These are phyloP conservation scores for Didymellaceae sp. DNA, from an alignment of 2,329 filamentous ascomycete species.

Conservation along the genomic window DNA sequence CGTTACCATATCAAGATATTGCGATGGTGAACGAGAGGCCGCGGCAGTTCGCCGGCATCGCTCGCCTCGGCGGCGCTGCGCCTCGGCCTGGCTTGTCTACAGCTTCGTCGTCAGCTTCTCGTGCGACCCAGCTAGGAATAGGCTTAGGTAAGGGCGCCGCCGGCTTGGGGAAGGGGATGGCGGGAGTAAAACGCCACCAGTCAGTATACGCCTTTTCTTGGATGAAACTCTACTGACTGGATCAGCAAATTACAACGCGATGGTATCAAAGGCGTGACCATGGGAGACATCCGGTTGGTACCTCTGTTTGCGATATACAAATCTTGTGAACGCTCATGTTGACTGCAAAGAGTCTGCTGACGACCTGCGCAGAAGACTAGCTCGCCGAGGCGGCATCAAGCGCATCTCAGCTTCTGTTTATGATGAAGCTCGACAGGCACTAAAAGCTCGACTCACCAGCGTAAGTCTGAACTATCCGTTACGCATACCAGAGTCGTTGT, in stretches of 20 bases:
- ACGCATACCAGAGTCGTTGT: not conserved
- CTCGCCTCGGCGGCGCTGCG: slow-evolving; percentile 13
- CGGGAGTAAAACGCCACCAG: slow-evolving; percentile 35
- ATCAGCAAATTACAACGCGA: slow-evolving; percentile 42
- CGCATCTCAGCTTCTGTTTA: slow-evolving; percentile 72
- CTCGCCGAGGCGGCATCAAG: slow-evolving; percentile 78
- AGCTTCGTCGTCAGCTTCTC: slow-evolving; percentile 9
- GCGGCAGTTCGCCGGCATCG: slow-evolving; percentile 13
- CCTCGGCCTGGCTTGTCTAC: slow-evolving; percentile 6
- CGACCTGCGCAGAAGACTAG: slow-evolving; percentile 61
- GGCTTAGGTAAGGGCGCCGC: slow-evolving; percentile 28
- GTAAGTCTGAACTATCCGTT: slow-evolving; percentile 23
- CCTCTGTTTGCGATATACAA: not conserved
- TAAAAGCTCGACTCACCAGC: slow-evolving; percentile 58
- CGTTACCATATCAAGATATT: too few species aligned
- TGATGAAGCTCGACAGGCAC: slow-evolving; percentile 60
- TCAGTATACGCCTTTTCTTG: slow-evolving; percentile 13
- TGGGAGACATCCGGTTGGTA: slow-evolving; percentile 44
- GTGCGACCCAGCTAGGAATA: slow-evolving; percentile 22
- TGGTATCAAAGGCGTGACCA: slow-evolving; percentile 43
- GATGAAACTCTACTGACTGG: slow-evolving; percentile 7
- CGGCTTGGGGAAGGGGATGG: slow-evolving; percentile 26
- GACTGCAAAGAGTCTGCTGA: slow-evolving; percentile 14
- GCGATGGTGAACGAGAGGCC: slow-evolving; percentile 11
- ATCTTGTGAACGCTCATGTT: not conserved